Conservation (phyloP, 768 basidiomycete genomes). For the Astraeus odoratus region DNA sequence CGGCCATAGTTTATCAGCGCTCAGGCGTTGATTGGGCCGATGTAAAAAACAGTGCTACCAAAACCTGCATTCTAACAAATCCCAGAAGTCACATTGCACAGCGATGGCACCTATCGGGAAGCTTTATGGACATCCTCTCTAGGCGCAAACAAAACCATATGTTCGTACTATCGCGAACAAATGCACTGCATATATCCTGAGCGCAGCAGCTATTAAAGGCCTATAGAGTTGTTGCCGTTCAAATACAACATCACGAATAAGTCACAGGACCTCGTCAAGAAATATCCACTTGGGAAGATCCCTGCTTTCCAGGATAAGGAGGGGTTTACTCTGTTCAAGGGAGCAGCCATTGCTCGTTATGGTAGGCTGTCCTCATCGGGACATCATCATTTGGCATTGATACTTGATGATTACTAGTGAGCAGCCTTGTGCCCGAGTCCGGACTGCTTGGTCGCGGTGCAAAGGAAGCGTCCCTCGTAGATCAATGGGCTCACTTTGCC, state of each 20-base stretch:
- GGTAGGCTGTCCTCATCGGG: background rate
- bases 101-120: constrained; percentile 50
- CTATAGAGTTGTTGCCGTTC: constrained; percentile 4
- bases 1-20: too few relatives aligned
- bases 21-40: too few relatives aligned
- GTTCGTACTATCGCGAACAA: background rate
- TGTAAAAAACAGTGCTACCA: too few relatives aligned
- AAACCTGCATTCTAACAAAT: too few relatives aligned
- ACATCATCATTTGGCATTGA: background rate
- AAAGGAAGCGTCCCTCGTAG: constrained; percentile 8
- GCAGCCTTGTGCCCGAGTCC: constrained; percentile 6
- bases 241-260: constrained; percentile 7
- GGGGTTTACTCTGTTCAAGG: constrained; percentile 13
- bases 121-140: constrained; percentile 42
- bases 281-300: constrained; percentile 15
- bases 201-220: constrained; percentile 13
- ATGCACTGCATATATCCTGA: constrained; percentile 9
- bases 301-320: constrained; percentile 13
- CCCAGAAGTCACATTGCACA: too few relatives aligned
- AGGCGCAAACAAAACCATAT: constrained; percentile 40
- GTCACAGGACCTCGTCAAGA: constrained; percentile 10
- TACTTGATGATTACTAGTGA: constrained; percentile 3
- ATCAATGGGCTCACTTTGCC: constrained; percentile 18
- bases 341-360: constrained; percentile 14
- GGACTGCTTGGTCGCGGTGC: constrained; percentile 10